A percentile compares a stretch with the other conserved stretches of the same genome.
These are phyloP conservation scores for Mrakia blollopis DNA, from an alignment of 768 basidiomycete species.

Conservation along the genomic window DNA sequence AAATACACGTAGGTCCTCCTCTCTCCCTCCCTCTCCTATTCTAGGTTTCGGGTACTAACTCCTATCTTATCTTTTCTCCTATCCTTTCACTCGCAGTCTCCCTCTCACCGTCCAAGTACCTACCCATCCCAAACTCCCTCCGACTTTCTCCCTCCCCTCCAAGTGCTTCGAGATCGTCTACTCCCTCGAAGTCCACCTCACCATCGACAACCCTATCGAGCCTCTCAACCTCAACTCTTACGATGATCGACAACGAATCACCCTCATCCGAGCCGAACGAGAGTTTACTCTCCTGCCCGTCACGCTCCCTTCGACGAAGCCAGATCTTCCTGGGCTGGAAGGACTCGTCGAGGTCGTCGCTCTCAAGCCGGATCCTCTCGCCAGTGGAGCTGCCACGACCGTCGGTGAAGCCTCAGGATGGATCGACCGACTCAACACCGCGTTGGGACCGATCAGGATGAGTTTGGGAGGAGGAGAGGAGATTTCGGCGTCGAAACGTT, in stretches of 20 bases:
- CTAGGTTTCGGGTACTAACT: not conserved
- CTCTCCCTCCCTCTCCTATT: not conserved
- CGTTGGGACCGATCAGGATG: slow-evolving; percentile 15
- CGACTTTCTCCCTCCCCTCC: slow-evolving; percentile 16
- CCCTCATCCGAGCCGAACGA: slow-evolving; percentile 14
- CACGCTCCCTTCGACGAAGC: slow-evolving; percentile 20
- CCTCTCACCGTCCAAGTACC: slow-evolving; percentile 33
- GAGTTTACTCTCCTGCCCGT: slow-evolving; percentile 29
- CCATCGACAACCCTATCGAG: slow-evolving; percentile 23
- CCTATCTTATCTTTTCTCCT: not conserved
- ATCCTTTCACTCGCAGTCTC: slow-evolving; percentile 16
- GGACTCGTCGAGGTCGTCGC: slow-evolving; percentile 26
- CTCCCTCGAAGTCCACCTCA: slow-evolving; percentile 31
- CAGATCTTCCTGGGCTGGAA: slow-evolving; percentile 23
- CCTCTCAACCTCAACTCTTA: not conserved
- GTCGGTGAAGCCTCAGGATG: not conserved
- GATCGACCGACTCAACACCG: slow-evolving; percentile 25
- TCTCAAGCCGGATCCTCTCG: not conserved
- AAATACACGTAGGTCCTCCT: slow-evolving; percentile 29
- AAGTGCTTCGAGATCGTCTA: slow-evolving; percentile 25
- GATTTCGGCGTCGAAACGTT: not conserved
- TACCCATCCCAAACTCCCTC: slow-evolving; percentile 29
- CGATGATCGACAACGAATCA: not conserved
- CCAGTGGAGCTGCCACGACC: not conserved
- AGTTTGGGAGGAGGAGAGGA: not conserved